A percentile compares a stretch with the other conserved stretches of the same genome.
phyloP scores from a whole-genome alignment of 1,139 yeast species.

The Geotrichum armillariae region DNA sequence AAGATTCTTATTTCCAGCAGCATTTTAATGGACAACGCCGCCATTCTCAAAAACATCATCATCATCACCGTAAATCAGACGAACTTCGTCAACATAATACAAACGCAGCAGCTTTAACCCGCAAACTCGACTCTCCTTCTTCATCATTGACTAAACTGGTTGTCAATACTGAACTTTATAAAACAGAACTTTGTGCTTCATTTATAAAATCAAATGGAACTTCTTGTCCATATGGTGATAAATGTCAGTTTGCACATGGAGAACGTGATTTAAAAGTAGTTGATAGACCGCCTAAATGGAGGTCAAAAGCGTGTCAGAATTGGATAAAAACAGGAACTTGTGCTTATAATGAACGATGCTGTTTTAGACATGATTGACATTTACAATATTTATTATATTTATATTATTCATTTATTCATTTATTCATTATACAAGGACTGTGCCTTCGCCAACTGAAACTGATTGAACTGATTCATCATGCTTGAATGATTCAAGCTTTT shows the following conservation, averaged over 20 bases:
- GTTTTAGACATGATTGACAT: slow-evolving; percentile 71
- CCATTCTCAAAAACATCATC: slow-evolving; percentile 18
- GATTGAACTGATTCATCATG: too few species aligned
- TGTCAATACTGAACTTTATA: slow-evolving; percentile 74
- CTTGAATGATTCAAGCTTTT: slow-evolving; percentile 8
- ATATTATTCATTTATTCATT: background rate
- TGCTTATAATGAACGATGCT: slow-evolving; percentile 87
- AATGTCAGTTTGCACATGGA: slow-evolving; percentile 96
- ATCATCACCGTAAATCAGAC: slow-evolving; percentile 16
- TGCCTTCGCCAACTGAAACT: too few species aligned
- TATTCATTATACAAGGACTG: background rate
- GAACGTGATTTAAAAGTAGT: slow-evolving; percentile 69
- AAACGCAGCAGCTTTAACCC: slow-evolving; percentile 10
- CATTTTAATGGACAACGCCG: too few species aligned
- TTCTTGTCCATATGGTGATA: slow-evolving; percentile 87
- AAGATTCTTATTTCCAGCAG: slow-evolving; percentile 10
- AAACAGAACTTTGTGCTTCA: slow-evolving; percentile 86
- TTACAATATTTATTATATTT: background rate
- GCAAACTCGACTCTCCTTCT: slow-evolving; percentile 15
- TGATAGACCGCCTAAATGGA: slow-evolving; percentile 80
- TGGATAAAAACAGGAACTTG: slow-evolving; percentile 84
- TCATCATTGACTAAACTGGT: slow-evolving; percentile 31
- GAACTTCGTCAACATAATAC: too few species aligned
- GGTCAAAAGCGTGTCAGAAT: slow-evolving; percentile 88
- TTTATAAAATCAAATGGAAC: slow-evolving; percentile 64